Evolutionary conservation across 1,284 basidiomycete genomes (phyloP).

Genomic region (Mycosarcoma mackinlayi): DNA sequence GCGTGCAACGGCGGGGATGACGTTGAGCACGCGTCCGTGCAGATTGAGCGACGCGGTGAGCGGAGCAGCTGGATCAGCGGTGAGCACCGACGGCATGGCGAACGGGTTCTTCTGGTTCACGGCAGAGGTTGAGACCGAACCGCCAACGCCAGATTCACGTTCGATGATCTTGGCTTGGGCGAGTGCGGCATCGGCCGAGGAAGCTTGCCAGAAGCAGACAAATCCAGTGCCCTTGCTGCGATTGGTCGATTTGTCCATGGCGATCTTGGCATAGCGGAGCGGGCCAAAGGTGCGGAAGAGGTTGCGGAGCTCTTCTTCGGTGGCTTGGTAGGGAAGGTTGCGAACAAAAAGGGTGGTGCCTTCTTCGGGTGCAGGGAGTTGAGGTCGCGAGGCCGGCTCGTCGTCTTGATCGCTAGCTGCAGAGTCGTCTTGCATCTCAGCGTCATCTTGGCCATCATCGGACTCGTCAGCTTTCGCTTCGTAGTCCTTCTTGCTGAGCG

Average conservation of each 20-base stretch:
- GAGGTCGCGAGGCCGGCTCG: constrained; percentile 55
- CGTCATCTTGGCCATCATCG: constrained; percentile 70
- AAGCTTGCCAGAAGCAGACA: constrained; percentile 95
- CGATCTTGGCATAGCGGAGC: constrained; percentile 90
- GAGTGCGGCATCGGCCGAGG: constrained; percentile 86
- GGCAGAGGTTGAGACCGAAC: constrained; percentile 12
- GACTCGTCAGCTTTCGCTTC: constrained; percentile 74
- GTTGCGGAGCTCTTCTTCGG: constrained; percentile 63
- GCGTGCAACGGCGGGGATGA: constrained; percentile 88
- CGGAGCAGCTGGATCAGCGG: constrained; percentile 91
- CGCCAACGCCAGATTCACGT: constrained; percentile 45
- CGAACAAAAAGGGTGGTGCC: constrained; percentile 94
- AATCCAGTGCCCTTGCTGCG: constrained; percentile 95
- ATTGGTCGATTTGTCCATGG: constrained; percentile 83
- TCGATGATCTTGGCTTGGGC: constrained; percentile 74
- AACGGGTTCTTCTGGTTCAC: constrained; percentile 60
- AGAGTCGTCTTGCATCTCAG: constrained; percentile 55
- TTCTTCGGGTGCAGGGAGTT: constrained; percentile 60
- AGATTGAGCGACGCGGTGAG: constrained; percentile 85
- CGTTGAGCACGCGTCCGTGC: constrained; percentile 91
- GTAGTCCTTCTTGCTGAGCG: constrained; percentile 92
- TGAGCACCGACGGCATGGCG: constrained; percentile 69
- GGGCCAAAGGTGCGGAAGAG: constrained; percentile 79
- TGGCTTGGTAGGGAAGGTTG: constrained; percentile 89
- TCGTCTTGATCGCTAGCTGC: constrained; percentile 68